phyloP scores from a whole-genome alignment of 2,329 filamentous ascomycete species.

The Cytospora schulzeri region DNA sequence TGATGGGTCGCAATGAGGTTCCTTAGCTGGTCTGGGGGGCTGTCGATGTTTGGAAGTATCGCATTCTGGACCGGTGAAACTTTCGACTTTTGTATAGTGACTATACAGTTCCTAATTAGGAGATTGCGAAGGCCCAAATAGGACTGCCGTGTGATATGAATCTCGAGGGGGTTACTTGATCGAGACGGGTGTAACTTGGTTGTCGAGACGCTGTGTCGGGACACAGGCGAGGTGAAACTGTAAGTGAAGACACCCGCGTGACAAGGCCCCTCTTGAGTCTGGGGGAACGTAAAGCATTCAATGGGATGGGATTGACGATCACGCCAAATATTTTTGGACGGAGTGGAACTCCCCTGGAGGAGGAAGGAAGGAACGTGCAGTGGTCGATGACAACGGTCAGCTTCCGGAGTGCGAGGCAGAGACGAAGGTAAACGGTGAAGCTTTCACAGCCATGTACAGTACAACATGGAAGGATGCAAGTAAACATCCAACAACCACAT shows the following conservation, averaged over 20 bases:
- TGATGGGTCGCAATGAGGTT: slow-evolving; percentile 42
- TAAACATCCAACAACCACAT: not conserved
- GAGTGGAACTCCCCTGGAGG: not conserved
- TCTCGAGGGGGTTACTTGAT: not conserved
- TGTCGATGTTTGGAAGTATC: not conserved
- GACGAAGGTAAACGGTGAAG: too few species aligned
- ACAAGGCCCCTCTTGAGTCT: not conserved
- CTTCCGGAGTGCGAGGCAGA: not conserved
- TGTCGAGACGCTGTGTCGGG: not conserved
- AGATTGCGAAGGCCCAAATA: not conserved
- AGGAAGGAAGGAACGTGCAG: not conserved
- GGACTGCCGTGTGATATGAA: not conserved
- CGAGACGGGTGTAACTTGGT: not conserved
- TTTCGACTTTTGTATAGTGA: not conserved
- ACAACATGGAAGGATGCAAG: not conserved
- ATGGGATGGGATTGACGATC: not conserved
- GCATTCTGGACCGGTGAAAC: slow-evolving; percentile 5
- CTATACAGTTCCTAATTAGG: not conserved
- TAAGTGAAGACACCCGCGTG: not conserved
- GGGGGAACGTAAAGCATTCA: not conserved
- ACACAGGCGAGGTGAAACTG: not conserved
- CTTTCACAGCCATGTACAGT: too few species aligned
- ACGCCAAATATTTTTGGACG: not conserved
- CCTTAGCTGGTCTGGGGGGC: slow-evolving; percentile 28
- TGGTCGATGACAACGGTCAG: not conserved